A percentile compares a stretch with the other conserved stretches of the same genome.
Evolutionary conservation across 2,329 filamentous ascomycete species (phyloP).

Genomic region (Coniochaeta sp.): DNA sequence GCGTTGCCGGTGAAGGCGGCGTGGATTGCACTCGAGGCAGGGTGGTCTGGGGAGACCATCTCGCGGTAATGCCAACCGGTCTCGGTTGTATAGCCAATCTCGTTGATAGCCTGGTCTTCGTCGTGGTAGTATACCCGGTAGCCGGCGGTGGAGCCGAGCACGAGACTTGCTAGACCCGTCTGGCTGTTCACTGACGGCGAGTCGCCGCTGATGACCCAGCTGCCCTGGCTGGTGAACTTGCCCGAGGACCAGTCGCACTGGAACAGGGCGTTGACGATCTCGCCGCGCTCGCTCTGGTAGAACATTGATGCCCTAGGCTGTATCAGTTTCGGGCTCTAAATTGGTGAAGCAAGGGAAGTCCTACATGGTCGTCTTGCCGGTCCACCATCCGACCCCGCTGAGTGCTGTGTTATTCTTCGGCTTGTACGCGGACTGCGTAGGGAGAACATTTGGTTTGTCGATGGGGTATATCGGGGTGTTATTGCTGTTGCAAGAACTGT

Average conservation of each 20-base stretch:
- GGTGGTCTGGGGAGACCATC: slow-evolving; percentile 21
- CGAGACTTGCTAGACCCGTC: slow-evolving; percentile 21
- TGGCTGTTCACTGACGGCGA: slow-evolving; percentile 17
- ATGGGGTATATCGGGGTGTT: slow-evolving; percentile 24
- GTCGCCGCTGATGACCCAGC: slow-evolving; percentile 20
- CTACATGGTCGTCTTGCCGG: slow-evolving; percentile 19
- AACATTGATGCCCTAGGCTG: slow-evolving; percentile 25
- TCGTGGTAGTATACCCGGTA: slow-evolving; percentile 32
- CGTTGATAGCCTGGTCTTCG: slow-evolving; percentile 19
- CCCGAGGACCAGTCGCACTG: slow-evolving; percentile 27
- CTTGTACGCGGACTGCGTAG: slow-evolving; percentile 9
- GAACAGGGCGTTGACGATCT: slow-evolving; percentile 23
- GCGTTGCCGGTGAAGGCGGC: slow-evolving; percentile 17
- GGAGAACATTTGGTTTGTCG: slow-evolving; percentile 21
- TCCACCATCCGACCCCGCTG: slow-evolving; percentile 25
- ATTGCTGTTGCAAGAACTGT: slow-evolving; percentile 26
- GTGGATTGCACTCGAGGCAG: slow-evolving; percentile 18
- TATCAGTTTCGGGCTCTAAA: background rate
- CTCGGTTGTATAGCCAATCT: slow-evolving; percentile 20
- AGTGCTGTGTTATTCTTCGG: slow-evolving; percentile 25
- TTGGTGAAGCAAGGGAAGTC: slow-evolving; percentile 14
- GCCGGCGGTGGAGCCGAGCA: slow-evolving; percentile 22
- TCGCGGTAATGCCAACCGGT: slow-evolving; percentile 21
- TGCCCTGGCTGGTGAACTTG: slow-evolving; percentile 20
- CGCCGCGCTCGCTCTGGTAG: slow-evolving; percentile 20